phyloP scores from a whole-genome alignment of 2,329 filamentous ascomycete species.

The Fusarium ambrosium region DNA sequence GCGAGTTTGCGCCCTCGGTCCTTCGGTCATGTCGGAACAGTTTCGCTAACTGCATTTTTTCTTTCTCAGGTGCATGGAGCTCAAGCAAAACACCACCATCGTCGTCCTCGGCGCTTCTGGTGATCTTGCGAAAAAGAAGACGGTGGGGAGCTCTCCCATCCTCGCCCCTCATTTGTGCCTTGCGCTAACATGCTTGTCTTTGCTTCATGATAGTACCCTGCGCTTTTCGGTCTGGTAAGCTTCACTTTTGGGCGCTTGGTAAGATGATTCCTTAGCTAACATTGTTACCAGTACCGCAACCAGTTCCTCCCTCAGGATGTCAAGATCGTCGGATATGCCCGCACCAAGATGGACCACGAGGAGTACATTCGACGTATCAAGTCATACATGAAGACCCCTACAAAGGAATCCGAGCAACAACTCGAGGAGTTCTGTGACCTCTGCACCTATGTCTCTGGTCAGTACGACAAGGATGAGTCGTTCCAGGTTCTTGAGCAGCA shows the following conservation, averaged over 20 bases:
- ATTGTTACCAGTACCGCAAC: constrained; percentile 83
- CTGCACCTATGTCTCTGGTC: constrained; percentile 95
- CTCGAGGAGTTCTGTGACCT: constrained; percentile 88
- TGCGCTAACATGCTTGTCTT: constrained; percentile 42
- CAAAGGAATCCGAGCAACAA: constrained; percentile 96
- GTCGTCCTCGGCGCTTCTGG: constrained; percentile 97
- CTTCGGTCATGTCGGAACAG: constrained; percentile 7
- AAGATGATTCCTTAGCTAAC: constrained; percentile 21
- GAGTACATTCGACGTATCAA: constrained; percentile 95
- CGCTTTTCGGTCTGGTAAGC: constrained; percentile 96
- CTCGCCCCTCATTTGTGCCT: constrained; percentile 22
- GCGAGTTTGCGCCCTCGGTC: constrained; percentile 2
- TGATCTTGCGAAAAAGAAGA: constrained; percentile 99
- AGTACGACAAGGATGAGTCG: constrained; percentile 97
- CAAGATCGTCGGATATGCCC: constrained; percentile 97
- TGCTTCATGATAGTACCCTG: constrained; percentile 79
- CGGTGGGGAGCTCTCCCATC: constrained; percentile 67
- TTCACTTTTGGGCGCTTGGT: background rate
- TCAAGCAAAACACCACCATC: constrained; percentile 98
- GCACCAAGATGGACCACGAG: constrained; percentile 98
- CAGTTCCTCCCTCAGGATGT: constrained; percentile 98
- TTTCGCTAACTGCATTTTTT: constrained; percentile 28
- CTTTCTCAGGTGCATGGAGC: constrained; percentile 76
- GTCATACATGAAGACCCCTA: constrained; percentile 99
- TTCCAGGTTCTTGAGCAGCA: constrained; percentile 90